Base-by-base conservation (phyloP, 208 protist species). In the Leishmania tropica region DNA sequence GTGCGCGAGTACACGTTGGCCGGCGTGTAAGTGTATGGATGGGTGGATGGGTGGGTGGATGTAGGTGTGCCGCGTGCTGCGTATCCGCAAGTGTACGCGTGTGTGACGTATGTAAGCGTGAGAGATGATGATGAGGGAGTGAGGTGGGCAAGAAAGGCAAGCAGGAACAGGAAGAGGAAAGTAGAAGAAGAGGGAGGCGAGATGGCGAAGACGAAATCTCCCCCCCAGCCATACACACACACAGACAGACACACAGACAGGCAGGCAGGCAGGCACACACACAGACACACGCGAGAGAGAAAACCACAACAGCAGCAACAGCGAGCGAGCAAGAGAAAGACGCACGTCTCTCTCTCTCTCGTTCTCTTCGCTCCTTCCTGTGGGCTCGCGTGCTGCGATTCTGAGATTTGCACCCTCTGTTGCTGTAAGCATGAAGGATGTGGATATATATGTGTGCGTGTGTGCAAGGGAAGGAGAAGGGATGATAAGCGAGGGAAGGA, bases 371-470 rank as follows among this genome's bases (percentile, higher is more conserved):
- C 67, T 47, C 67, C 40, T 3, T 54, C 3, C 10, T 51, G 45
- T 45, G 42, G 5, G 42, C 42, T 3, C 5, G 42, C 51, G 70
- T 74, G 68, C 56, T 73, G 37, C 37, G 65, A 42, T 24, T 71
- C 8, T 73, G 68, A n/a, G 31, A 71, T 73, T 24, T n/a, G 10
- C 68, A 73, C 68, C 42, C 28, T n/a, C 68, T 73, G 68, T 73
- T 73, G 28, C 68, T 48, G 68, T 31, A 35, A 21, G 5, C 24
- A 51, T 15, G 13, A 51, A 3, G 42, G 3, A 19, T 28, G 42
- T 42, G 8, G 0, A 45, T 10, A 70, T 45, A 65, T 37, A 62
- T 62, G 4, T 21, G 7, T 31, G 17, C 11, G 51, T 54, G 15
- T 68, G 28, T 15, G 28, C 28, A 45, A 42, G 53, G 7, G 28